Evolutionary conservation across 2,329 filamentous ascomycete species (phyloP).

Genomic region (Byssothecium circinans): DNA sequence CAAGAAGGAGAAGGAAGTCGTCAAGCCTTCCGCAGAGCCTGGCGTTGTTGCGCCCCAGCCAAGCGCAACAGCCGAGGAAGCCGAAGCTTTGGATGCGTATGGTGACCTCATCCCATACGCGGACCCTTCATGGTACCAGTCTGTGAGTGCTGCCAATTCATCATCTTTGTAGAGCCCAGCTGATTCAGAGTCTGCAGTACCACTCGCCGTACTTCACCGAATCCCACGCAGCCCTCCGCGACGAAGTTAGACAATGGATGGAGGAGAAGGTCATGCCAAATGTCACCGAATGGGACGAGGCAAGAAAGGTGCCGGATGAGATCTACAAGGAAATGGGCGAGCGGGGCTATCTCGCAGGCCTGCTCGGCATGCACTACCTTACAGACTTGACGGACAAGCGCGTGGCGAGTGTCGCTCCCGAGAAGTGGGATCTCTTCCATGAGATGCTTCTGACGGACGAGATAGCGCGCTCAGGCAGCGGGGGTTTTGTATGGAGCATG

Average conservation of each 20-base stretch:
- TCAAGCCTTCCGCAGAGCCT: conserved; percentile 62
- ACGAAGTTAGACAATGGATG: conserved; percentile 90
- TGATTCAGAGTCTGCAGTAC: conserved; percentile 60
- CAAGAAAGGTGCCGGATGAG: conserved; percentile 79
- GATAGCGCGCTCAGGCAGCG: conserved; percentile 82
- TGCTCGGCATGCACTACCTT: conserved; percentile 83
- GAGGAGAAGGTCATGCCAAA: conserved; percentile 86
- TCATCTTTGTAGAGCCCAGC: neutral
- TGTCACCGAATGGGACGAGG: conserved; percentile 96
- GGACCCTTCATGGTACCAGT: conserved; percentile 94
- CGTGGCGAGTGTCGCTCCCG: conserved; percentile 75
- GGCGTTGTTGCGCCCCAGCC: conserved; percentile 51
- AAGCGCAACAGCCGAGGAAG: conserved; percentile 53
- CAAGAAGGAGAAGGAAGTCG: conserved; percentile 51
- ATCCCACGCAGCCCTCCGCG: conserved; percentile 85
- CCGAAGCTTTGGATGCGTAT: conserved; percentile 78
- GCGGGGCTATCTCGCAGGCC: conserved; percentile 87
- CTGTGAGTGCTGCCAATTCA: conserved; percentile 59
- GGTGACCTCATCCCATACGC: conserved; percentile 87
- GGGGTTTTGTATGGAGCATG: conserved; percentile 95
- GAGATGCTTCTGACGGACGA: conserved; percentile 96
- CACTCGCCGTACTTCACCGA: conserved; percentile 97
- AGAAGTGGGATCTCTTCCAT: conserved; percentile 98
- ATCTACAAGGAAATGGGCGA: conserved; percentile 97
- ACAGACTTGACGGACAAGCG: conserved; percentile 69